Conservation (phyloP, 352 stramenopile species). For the Phytophthora foliorum region DNA sequence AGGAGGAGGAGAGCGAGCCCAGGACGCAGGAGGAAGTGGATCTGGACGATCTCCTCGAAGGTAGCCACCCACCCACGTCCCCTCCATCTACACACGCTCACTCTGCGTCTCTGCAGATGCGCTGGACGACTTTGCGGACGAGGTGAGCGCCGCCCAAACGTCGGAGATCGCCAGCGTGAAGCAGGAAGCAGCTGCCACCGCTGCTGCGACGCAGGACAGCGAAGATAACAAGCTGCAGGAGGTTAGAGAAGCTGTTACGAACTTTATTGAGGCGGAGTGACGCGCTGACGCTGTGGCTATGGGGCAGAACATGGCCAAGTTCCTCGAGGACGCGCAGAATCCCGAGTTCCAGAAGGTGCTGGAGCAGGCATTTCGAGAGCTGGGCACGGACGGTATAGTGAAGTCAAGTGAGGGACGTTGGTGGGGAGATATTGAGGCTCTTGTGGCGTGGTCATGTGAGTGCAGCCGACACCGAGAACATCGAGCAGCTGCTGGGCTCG, state of each 20-base stretch:
- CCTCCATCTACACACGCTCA: not conserved
- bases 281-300: conserved; percentile 15
- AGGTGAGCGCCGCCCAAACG: conserved; percentile 45
- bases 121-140: conserved; percentile 86
- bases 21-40: conserved; percentile 66
- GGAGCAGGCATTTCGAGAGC: conserved; percentile 88
- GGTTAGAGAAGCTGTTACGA: conserved; percentile 40
- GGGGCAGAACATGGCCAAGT: conserved; percentile 84
- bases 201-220: conserved; percentile 51
- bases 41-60: conserved; percentile 85
- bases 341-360: conserved; percentile 89
- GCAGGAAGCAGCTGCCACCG: conserved; percentile 62
- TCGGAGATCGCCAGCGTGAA: conserved; percentile 50
- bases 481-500: conserved; percentile 77
- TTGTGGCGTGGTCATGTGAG: conserved; percentile 12
- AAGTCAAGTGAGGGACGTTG: not conserved
- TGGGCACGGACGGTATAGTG: conserved; percentile 70
- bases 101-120: conserved; percentile 56
- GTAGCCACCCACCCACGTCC: conserved; percentile 25
- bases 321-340: conserved; percentile 88
- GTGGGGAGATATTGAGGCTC: not conserved
- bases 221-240: conserved; percentile 77
- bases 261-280: not conserved
- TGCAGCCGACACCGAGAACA: conserved; percentile 66
- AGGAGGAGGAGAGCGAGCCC: conserved; percentile 33